phyloP scores from a whole-genome alignment of 306 rosid species.

The Vicia sativa region DNA sequence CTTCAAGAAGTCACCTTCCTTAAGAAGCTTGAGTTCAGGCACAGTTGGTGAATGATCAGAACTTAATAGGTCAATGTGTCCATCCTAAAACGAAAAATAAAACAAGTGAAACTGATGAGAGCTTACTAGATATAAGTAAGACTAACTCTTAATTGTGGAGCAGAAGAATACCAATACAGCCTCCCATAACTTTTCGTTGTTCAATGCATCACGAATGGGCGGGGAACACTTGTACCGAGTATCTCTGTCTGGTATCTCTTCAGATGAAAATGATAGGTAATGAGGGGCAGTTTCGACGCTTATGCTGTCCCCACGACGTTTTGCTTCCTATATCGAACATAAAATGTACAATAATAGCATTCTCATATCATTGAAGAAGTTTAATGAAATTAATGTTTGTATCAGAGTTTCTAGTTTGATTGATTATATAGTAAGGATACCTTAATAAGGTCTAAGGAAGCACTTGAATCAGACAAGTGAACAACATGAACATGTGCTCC shows the following conservation, averaged over 20 bases:
- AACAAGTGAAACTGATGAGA: conserved; percentile 2
- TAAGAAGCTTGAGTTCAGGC: conserved; percentile 85
- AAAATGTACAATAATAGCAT: conserved; percentile 33
- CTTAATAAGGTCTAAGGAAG: conserved; percentile 83
- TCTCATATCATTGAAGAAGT: conserved; percentile 21
- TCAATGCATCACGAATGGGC: conserved; percentile 77
- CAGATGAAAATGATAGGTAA: conserved; percentile 83
- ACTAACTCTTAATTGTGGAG: conserved; percentile 1
- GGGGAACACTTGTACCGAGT: conserved; percentile 96
- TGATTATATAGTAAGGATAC: conserved; percentile 37
- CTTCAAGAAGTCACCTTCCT: conserved; percentile 80
- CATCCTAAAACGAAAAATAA: conserved; percentile 59
- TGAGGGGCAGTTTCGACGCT: conserved; percentile 92
- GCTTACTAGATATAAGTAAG: background rate
- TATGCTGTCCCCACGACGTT: conserved; percentile 71
- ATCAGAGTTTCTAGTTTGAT: background rate
- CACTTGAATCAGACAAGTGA: conserved; percentile 90
- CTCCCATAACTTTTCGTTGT: conserved; percentile 79
- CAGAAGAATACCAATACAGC: conserved; percentile 64
- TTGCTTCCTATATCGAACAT: conserved; percentile 73
- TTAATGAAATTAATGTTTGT: conserved; percentile 8
- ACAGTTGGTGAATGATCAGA: conserved; percentile 92
- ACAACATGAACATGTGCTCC: conserved; percentile 97
- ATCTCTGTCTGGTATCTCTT: conserved; percentile 77
- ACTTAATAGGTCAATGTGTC: conserved; percentile 76